phyloP scores from a whole-genome alignment of 805 yeast species.

The Candida manassasensis region DNA sequence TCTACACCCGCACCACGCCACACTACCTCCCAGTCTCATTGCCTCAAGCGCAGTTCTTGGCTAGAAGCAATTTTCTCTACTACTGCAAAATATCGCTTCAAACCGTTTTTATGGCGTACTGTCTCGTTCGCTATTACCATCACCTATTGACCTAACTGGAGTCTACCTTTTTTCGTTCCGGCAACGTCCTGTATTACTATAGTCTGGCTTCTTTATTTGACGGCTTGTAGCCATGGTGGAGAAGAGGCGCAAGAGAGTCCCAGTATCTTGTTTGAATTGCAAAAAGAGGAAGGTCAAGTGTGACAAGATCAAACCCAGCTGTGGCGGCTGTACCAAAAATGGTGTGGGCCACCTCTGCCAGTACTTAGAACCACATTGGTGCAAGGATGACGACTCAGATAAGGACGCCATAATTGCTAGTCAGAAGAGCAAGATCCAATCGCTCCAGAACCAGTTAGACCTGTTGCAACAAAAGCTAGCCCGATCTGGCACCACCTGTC shows the following conservation, averaged over 20 bases:
- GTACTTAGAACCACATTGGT: slow-evolving; percentile 39
- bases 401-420: slow-evolving; percentile 19
- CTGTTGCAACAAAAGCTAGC: slow-evolving; percentile 13
- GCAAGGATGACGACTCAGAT: slow-evolving; percentile 7
- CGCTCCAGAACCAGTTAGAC: slow-evolving; percentile 23
- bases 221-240: slow-evolving; percentile 4
- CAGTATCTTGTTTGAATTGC: slow-evolving; percentile 38
- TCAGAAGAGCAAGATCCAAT: slow-evolving; percentile 30
- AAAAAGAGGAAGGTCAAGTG: slow-evolving; percentile 40
- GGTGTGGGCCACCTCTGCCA: slow-evolving; percentile 38
- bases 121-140: too few species aligned
- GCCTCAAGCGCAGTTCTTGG: too few species aligned
- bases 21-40: too few species aligned
- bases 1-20: too few species aligned
- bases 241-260: slow-evolving; percentile 31
- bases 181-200: too few species aligned
- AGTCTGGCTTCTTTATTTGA: too few species aligned
- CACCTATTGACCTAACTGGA: too few species aligned
- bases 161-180: too few species aligned
- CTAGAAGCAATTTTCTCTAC: too few species aligned
- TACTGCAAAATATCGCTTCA: too few species aligned
- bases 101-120: too few species aligned
- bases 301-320: slow-evolving; percentile 37
- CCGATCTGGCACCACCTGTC: neutral
- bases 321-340: slow-evolving; percentile 38